Base-by-base conservation (phyloP, 306 rosid genomes). In the Prinsepia uniflora region DNA sequence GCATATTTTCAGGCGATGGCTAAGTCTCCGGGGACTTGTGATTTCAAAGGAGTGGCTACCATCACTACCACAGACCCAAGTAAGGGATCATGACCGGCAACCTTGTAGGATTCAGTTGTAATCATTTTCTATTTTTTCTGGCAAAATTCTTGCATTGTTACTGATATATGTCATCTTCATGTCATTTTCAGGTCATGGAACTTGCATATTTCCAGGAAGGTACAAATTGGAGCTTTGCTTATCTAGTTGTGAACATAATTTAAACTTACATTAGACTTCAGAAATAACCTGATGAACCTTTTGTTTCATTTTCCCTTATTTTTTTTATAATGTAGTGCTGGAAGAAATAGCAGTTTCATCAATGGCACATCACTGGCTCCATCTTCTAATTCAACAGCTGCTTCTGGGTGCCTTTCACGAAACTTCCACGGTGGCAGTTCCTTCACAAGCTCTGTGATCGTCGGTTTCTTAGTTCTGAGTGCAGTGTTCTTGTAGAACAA, bases 21-120 rank as follows among this genome's bases (percentile, higher is more conserved):
- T 2, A 92, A 90, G 82, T 80, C 91, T 63, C 58, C 85, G 15
- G 98, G 98, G 67, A 87, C 96, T 20, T 92, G 98, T 75, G 96
- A 92, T 82, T 92, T 92, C 78, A 92, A 92, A 76, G 96, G 98
- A 71, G 98, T 86, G 72, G 98, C 98, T 39, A 54, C 88, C 18
- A 59, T 92, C 80, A 88, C 96, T 45, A 88, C 98, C 67, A 88
- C 91, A 48, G 88, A 92, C 72, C 98, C 96, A 76, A 92, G 98
- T 92, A 94, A 58, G 89, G 48, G 62, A 67, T 70, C 66, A 11
- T 63, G 67, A 43, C 74, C 3, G 36, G 36, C 36, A 30, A 30
- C 36, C 3, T 3, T 30, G 36, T 30, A 30, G 36, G 36, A 3
- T 30, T 30, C 3, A 30, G 36, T 1, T 30, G 36, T 30, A 30